Evolutionary conservation across 2,329 filamentous ascomycete genomes (phyloP), one percentile per base, ranked within the genome.

Genomic region (Knufia petricola): DNA sequence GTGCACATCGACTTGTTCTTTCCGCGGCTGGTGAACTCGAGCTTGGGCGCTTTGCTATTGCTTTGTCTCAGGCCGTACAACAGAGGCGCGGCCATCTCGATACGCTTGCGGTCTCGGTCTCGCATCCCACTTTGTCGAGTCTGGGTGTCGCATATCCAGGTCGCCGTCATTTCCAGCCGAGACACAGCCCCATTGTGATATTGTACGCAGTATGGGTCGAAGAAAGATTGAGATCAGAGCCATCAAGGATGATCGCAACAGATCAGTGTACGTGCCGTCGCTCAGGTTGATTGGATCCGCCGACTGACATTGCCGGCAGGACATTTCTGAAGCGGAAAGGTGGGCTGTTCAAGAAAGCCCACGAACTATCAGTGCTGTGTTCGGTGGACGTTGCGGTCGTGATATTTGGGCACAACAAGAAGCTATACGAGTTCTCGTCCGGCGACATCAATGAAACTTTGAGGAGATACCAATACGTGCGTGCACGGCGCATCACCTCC

Each of bases 191-290:
- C 21, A 20, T 23, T 26, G 28, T 41, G 30, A 36, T 8, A 13
- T 19, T n/a, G 44, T 20, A 12, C 12, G 7, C 46, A 70, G 54
- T 47, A 98, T 98, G 92, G 92, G 92, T 68, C 84, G 92, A 69
- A 82, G 92, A 78, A 98, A 98, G 81, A 98, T 98, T 66, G 92
- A 96, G 75, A 96, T 98, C 76, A 95, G 95, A 73, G 87, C 90
- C 60, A 96, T 96, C 77, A 95, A 95, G 71, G 89, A 95, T 81
- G 89, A 95, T 70, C 82, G 89, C 63, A 95, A 95, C 66, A 87
- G 89, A 66, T 95, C 89, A 62, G 89, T 95, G 89, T 95, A 87
- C 69, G 87, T 75, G 12, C 58, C 55, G 59, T 51, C 21, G 8
- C 6, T 21, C 7, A 4, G n/a, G 26, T 23, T 10, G 13, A 2